Base-by-base conservation (phyloP, 495 filamentous ascomycete genomes). In the Aspergillus cavernicola region DNA sequence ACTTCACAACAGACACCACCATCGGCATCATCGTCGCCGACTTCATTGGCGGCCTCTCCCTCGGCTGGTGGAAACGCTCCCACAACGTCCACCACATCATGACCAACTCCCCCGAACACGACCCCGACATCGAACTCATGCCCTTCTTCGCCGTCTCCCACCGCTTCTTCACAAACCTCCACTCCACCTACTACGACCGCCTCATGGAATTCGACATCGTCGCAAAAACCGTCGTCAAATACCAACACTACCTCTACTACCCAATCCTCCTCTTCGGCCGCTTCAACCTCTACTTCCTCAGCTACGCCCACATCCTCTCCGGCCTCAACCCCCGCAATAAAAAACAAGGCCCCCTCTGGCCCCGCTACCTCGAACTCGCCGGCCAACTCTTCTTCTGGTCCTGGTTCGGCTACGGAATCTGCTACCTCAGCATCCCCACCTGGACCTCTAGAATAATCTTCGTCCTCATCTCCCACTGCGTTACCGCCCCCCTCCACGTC, bases 71-170 rank as follows among this genome's bases (percentile, higher is more conserved):
- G 93, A 98, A 98, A 68, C 80, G 81, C 48, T 97, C 84, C 67
- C 93, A 98, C 72, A 98, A 98, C 67, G 93, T 98, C 28, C 93
- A 98, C 65, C 93, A 98, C 59, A 90, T 98, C 60, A 87, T 98
- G 32, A 98, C 93, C 18, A 98, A 98, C 69, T 86, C 86, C 39
- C 89, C 93, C 26, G 93, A 97, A 65, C 93, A 98, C 66, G 93
- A 98, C 65, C 93, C 93, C 0, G 93, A 98, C 66, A 98, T 97
- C 57, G 84, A 98, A 68, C 90, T 96, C 58, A 85, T 98, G 74
- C 93, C 93, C 2, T 92, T 97, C 73, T 88, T 98, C 65, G 93
- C 93, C 56, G 77, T 97, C 46, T 92, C 86, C 8, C 93, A 95
- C 64, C 82, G 89, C 39, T 89, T 97, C 60, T 81, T 97, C 51